Percentiles rank a stretch among this genome's conserved stretches.
Evolutionary conservation across 2,329 filamentous ascomycete species (phyloP).

Genomic region (Didymella pinodella): DNA sequence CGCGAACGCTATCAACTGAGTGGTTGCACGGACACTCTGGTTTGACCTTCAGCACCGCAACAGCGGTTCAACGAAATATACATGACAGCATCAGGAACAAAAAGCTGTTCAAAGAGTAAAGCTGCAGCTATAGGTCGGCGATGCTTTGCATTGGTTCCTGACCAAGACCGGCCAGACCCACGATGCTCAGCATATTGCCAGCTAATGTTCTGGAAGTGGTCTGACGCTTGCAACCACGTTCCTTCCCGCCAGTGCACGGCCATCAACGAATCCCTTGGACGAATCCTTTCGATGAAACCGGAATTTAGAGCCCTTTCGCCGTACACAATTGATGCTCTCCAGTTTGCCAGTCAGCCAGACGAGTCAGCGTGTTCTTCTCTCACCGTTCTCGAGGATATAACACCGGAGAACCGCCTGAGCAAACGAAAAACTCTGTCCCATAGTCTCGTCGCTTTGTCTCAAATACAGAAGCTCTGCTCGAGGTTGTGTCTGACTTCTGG

Average conservation of each 20-base stretch:
- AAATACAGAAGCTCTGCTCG: background rate
- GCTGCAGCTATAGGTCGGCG: background rate
- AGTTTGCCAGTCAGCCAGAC: background rate
- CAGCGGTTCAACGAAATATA: conserved; percentile 1
- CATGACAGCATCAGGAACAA: background rate
- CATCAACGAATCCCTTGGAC: conserved; percentile 3
- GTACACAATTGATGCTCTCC: conserved; percentile 4
- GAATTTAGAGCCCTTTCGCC: conserved; percentile 2
- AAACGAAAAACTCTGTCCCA: background rate
- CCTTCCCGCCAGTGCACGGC: conserved; percentile 16
- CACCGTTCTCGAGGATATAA: background rate
- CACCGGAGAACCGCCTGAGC: background rate
- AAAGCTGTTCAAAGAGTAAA: background rate
- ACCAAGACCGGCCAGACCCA: conserved; percentile 11
- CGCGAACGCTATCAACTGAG: background rate
- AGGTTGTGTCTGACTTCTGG: conserved; percentile 9
- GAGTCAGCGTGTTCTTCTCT: conserved; percentile 5
- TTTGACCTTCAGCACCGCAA: background rate
- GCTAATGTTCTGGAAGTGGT: background rate
- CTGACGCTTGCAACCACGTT: conserved; percentile 21
- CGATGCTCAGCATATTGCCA: conserved; percentile 1
- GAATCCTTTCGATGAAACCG: conserved; percentile 1
- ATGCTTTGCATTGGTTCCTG: background rate
- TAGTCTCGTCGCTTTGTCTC: background rate
- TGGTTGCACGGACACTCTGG: too few relatives aligned